Base-by-base conservation (phyloP, 768 basidiomycete species). In the Calocybe gangraenosa region DNA sequence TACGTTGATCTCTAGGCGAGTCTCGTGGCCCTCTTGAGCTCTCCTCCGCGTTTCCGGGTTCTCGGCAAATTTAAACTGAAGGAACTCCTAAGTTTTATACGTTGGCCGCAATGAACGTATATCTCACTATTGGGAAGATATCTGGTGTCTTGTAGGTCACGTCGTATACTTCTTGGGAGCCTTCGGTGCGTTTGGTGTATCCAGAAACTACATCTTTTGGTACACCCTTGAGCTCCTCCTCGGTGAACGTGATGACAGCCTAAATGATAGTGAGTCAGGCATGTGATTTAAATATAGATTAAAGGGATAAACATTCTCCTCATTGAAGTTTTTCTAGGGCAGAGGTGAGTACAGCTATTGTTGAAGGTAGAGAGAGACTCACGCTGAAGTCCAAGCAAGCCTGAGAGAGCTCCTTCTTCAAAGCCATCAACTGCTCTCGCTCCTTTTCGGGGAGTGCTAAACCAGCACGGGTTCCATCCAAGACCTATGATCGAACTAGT, bases 141-240 rank as follows among this genome's bases (percentile, higher is more conserved):
- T 90, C 88, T 1, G 87, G 87, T 0, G 86, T 87, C 66, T 87
- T 90, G 73, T 76, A 88, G 0, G 88, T 87, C 30, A 87, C 76
- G 37, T 85, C 82, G 62, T 81, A 87, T 8, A 83, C 62, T 42
- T 77, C 82, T 39, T 74, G 71, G 51, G 61, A 71, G 23, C 66
- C 78, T 47, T 82, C 81, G 0, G 70, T 76, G 35, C 78, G 79
- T 57, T 84, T 86, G 20, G 71, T 71, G 59, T 82, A 93, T 6
- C 91, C 90, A 15, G 82, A 83, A 18, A 92, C 58, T 17, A 92
- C 87, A 54, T 89, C 87, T 19, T 71, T 68, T 1, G 89, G 88
- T 18, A 94, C 83, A 22, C 91, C 91, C 42, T 83, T 79, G 34
- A 93, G 74, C 57, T 92, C 84, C 51, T 87, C 79, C 21, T 65